Base-by-base conservation (phyloP, 2,329 filamentous ascomycete species). In the Diaporthe ampelina region DNA sequence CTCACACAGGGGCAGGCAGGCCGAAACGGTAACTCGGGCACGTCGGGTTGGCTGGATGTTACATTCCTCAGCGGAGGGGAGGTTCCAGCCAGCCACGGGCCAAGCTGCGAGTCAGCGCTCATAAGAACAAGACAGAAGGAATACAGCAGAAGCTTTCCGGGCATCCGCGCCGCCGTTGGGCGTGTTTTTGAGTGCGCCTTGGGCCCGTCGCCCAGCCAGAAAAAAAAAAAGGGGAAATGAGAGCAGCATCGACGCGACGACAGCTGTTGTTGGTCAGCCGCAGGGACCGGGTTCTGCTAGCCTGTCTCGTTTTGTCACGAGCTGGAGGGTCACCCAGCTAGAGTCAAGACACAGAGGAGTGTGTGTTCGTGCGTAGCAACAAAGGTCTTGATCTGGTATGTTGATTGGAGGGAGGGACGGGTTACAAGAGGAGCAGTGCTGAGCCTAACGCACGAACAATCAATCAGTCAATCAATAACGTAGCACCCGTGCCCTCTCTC, bases 91-190 rank as follows among this genome's bases (percentile, higher is more conserved):
- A 59, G 57, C 57, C 57, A 59, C 57, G 35, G 35, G 35, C 29
- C 63, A 8, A 4, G 45, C 63, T 26, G n/a, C 63, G 63, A 68
- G 63, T 68, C 63, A 67, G 63, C 63, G 6, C 21, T 37, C 63
- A 40, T 11, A 1, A 17, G 4, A 48, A 50, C n/a, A 50, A n/a
- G 9, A 40, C 48, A 29, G 43, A 52, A 29, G 63, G 48, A 26
- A 26, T 54, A 50, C 63, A 68, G 26, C 63, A 54, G n/a, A 67
- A 37, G n/a, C 32, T 67, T 67, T 68, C 63, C 63, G 48, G n/a
- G 63, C 63, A 40, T 26, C 63, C 45, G 63, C 45, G 45, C 2
- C 32, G 9, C 63, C n/a, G 48, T 54, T 37, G 63, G 21, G 15
- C 40, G 52, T 1, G 29, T 15, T 29, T 29, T 24, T 15, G 15